A percentile compares a stretch with the other conserved stretches of the same genome.
phyloP scores from a whole-genome alignment of 2,329 filamentous ascomycete species.

The Thelonectria olida region DNA sequence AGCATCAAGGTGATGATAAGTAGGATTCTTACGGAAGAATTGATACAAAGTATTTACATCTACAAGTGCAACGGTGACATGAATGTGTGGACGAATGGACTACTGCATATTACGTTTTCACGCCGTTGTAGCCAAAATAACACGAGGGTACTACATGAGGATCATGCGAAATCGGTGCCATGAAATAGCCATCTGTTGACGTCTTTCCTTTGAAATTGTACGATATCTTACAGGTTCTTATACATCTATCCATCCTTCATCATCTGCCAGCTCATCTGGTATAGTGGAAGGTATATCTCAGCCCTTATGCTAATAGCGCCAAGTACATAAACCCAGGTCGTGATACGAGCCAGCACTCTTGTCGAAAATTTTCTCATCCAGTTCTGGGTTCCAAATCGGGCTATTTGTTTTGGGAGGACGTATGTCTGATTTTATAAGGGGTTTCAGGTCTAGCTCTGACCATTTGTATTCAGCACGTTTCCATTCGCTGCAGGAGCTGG shows the following conservation, averaged over 20 bases:
- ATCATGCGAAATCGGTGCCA: neutral
- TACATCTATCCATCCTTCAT: conserved; percentile 31
- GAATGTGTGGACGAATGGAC: neutral
- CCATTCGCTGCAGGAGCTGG: conserved; percentile 9
- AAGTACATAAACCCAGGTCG: too few species aligned
- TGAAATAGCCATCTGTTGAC: neutral
- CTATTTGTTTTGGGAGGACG: neutral
- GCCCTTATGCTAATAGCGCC: neutral
- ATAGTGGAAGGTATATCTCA: conserved; percentile 11
- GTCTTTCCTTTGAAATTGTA: neutral
- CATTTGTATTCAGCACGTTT: neutral
- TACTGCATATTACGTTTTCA: neutral
- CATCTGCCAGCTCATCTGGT: neutral
- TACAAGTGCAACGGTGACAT: neutral
- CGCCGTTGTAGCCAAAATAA: neutral
- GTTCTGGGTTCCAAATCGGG: neutral
- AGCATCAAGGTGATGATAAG: neutral
- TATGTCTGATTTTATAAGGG: neutral
- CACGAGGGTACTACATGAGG: neutral
- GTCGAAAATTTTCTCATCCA: neutral
- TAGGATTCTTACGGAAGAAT: conserved; percentile 2
- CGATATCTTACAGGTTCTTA: conserved; percentile 35
- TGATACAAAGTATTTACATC: conserved; percentile 4
- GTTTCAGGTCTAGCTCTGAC: too few species aligned
- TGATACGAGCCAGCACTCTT: neutral